phyloP scores from a whole-genome alignment of 192 early-diverging fungal genomes.

The Thoreauomyces humboldtii region DNA sequence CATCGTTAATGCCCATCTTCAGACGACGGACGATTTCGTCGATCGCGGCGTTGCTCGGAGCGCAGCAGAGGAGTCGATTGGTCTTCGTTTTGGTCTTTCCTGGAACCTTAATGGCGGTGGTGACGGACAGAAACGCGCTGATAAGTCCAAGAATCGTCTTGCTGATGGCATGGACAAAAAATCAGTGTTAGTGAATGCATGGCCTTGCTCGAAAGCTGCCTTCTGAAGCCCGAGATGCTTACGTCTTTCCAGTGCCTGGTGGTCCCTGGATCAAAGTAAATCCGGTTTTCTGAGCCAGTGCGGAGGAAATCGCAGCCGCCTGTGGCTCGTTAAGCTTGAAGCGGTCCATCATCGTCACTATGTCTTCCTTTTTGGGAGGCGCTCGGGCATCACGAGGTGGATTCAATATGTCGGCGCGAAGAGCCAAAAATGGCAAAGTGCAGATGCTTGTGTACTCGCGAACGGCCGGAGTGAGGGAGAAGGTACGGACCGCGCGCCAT shows the following conservation, averaged over 20 bases:
- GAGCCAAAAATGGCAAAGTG: slow-evolving; percentile 58
- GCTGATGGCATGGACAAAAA: too few species aligned
- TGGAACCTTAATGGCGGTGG: slow-evolving; percentile 20
- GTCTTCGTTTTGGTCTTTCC: slow-evolving; percentile 19
- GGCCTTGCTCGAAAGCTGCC: too few species aligned
- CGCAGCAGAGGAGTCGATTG: slow-evolving; percentile 79
- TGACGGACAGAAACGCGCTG: slow-evolving; percentile 57
- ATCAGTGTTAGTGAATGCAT: slow-evolving; percentile 77
- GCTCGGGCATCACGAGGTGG: slow-evolving; percentile 38
- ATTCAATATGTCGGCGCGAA: slow-evolving; percentile 63
- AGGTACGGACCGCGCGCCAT: slow-evolving; percentile 45
- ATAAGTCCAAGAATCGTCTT: slow-evolving; percentile 87
- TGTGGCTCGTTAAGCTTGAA: slow-evolving; percentile 92
- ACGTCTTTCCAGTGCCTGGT: slow-evolving; percentile 80
- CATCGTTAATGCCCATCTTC: slow-evolving; percentile 66
- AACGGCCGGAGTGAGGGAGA: slow-evolving; percentile 68
- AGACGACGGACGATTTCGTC: slow-evolving; percentile 93
- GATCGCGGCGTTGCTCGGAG: slow-evolving; percentile 94
- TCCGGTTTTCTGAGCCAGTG: slow-evolving; percentile 61
- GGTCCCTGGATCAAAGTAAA: slow-evolving; percentile 87
- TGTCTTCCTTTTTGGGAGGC: slow-evolving; percentile 32
- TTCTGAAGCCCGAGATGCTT: too few species aligned
- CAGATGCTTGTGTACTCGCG: slow-evolving; percentile 82
- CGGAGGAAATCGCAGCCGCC: slow-evolving; percentile 76
- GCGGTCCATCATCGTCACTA: slow-evolving; percentile 38